Evolutionary conservation across 129 eudicot species (phyloP), one percentile per base, ranked within the genome.

Genomic region (Oenanthe sinensis): DNA sequence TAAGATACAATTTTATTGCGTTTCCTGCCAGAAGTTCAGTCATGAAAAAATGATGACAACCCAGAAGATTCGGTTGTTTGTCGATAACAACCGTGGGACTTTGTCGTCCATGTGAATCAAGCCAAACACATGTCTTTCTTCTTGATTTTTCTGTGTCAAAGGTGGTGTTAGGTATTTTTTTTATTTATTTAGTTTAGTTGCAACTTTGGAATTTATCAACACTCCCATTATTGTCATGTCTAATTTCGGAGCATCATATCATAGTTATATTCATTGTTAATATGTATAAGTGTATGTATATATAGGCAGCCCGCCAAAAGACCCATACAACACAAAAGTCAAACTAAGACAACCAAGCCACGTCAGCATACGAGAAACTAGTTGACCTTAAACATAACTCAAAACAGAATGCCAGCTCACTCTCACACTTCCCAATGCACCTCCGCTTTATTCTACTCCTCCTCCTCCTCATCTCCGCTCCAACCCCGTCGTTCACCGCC

Each of bases 401-500:
- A 22, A 5, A 46, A 50, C 22, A 50, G 0, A 24, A 47, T 42
- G 82, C 65, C 72, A 78, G 52, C 79, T n/a, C 62, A 75, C 68
- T 54, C 78, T 62, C 78, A 55, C 76, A 24, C 33, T 58, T 19
- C 24, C 47, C 68, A 6, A 82, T 75, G 73, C 71, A 75, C 63
- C 69, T 54, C 82, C 79, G 77, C 17, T 71, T 7, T 65, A 36
- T 76, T 83, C 75, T 85, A 70, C 80, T 65, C 76, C 52, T 44
- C 82, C 52, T 44, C 82, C 52, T 73, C 82, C 46, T 73, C 78
- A 46, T 71, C 79, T 40, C 80, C 85, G 62, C 79, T 74, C 49
- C 80, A n/a, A 10, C 78, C 22, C 50, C 75, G 43, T 83, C 88
- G 3, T 76, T 73, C 39, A 67, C 85, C 76, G 78, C 85, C 62